Evolutionary conservation across 345 rosid genomes (phyloP).

Genomic region (Pugionium cornutum): DNA sequence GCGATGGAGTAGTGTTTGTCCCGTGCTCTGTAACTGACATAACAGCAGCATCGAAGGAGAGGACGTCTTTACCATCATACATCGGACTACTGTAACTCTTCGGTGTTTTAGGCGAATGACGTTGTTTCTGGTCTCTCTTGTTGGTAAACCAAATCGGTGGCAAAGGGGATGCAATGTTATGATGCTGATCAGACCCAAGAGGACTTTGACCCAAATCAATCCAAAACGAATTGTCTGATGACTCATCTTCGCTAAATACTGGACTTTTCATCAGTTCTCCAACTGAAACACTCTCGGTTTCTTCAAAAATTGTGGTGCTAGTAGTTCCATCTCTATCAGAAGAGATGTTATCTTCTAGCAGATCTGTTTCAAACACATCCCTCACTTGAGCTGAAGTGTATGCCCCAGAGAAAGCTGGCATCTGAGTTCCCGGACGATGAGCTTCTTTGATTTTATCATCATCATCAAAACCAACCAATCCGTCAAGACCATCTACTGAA

Average conservation of each 20-base stretch:
- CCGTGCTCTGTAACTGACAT: constrained; percentile 54
- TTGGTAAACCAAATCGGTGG: constrained; percentile 76
- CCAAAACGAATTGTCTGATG: constrained; percentile 93
- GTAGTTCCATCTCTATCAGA: constrained; percentile 89
- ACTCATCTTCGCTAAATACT: constrained; percentile 89
- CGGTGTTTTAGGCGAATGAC: constrained; percentile 41
- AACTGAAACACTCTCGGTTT: constrained; percentile 80
- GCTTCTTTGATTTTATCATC: constrained; percentile 51
- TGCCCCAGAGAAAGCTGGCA: constrained; percentile 97
- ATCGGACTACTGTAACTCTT: constrained; percentile 75
- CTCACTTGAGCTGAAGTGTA: constrained; percentile 83
- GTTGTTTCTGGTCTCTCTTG: constrained; percentile 58
- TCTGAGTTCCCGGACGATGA: constrained; percentile 53
- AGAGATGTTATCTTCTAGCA: constrained; percentile 67
- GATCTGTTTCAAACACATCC: constrained; percentile 88
- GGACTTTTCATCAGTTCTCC: constrained; percentile 99
- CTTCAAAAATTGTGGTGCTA: constrained; percentile 76
- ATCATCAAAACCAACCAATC: constrained; percentile 55
- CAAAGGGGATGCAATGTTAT: constrained; percentile 64
- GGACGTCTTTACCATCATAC: constrained; percentile 59
- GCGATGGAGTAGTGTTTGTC: constrained; percentile 46
- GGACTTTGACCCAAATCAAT: constrained; percentile 98
- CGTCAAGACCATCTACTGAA: constrained; percentile 77
- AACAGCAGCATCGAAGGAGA: constrained; percentile 83
- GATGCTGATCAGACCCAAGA: constrained; percentile 62